Base-by-base conservation (phyloP, 2,329 filamentous ascomycete genomes). In the Fusarium gaditjirri region DNA sequence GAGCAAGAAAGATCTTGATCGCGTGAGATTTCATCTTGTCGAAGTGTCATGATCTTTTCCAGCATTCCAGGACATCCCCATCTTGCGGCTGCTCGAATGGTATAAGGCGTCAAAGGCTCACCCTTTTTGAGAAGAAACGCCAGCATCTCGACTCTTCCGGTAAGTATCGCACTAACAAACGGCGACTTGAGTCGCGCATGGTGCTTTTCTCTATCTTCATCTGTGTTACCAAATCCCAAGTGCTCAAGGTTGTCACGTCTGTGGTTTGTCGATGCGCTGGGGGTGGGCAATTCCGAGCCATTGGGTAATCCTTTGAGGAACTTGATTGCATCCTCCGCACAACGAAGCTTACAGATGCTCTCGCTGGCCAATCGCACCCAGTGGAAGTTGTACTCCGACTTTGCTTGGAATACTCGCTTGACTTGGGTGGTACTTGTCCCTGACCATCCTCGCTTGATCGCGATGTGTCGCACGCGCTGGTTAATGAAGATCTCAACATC, bases 311-410 rank as follows among this genome's bases (percentile, higher is more conserved):
- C 57, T 47, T 75, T 56, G 12, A 76, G 61, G 14, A 41, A 43
- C 49, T 63, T 41, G 31, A 76, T 53, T 23, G 71, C 74, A 31
- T 78, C 56, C 29, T 76, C 75, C 2, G 75, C 74, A 10, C 72
- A 73, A 29, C 61, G 57, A 31, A 69, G 42, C 16, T 52, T 39
- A 23, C 71, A 63, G 3, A 78, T 67, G 33, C 74, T 73, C 46
- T 68, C 46, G 33, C 76, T 75, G 17, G 72, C 75, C 29, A 73
- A 68, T 33, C 72, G 72, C 27, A 77, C 59, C 75, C 74, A 78
- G 17, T 78, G 63, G 27, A 78, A 78, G 17, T 64, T 78, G 13
- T 70, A 68, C 49, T 72, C 70, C 9, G 71, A 70, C 42, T 74
- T 78, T 19, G 67, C 49, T 43, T 59, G 49, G 11, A 78, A 73